Conservation (phyloP, 2,329 filamentous ascomycete species). For the Fusarium buharicum region DNA sequence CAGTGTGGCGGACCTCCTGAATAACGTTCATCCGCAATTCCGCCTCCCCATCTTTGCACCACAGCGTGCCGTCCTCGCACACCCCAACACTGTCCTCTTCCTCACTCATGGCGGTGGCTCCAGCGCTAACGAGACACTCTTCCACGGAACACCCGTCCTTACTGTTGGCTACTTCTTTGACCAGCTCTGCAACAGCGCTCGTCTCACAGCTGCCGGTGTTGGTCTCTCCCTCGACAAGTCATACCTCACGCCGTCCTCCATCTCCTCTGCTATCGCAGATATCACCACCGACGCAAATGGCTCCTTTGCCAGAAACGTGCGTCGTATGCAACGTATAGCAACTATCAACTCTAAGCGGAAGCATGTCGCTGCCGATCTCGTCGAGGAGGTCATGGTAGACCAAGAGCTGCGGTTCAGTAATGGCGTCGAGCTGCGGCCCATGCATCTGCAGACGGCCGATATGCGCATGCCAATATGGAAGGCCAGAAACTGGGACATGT, state of each 20-base stretch:
- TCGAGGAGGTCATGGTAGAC: slow-evolving; percentile 57
- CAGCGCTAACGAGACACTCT: slow-evolving; percentile 55
- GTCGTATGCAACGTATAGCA: slow-evolving; percentile 54
- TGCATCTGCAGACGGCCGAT: slow-evolving; percentile 58
- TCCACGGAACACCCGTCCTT: slow-evolving; percentile 53
- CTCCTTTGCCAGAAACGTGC: slow-evolving; percentile 47
- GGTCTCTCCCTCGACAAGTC: slow-evolving; percentile 52
- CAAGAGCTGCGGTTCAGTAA: slow-evolving; percentile 41
- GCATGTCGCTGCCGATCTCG: slow-evolving; percentile 52
- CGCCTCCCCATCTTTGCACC: slow-evolving; percentile 52
- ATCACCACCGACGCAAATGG: slow-evolving; percentile 49
- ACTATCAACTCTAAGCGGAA: slow-evolving; percentile 51
- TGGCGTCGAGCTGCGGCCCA: slow-evolving; percentile 45
- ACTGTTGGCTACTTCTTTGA: slow-evolving; percentile 55
- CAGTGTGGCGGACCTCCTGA: slow-evolving; percentile 40
- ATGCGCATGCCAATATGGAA: slow-evolving; percentile 54
- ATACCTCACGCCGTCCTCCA: slow-evolving; percentile 48
- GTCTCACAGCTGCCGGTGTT: slow-evolving; percentile 51
- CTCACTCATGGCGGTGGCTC: slow-evolving; percentile 56
- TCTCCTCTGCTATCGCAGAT: slow-evolving; percentile 44
- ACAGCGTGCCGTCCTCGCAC: slow-evolving; percentile 54
- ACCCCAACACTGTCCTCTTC: slow-evolving; percentile 49
- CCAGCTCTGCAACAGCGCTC: slow-evolving; percentile 53
- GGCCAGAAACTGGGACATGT: slow-evolving; percentile 54
- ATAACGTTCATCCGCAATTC: slow-evolving; percentile 46